These are phyloP conservation scores for Porcisia deanei DNA, from an alignment of 208 protist species.

Conservation along the genomic window DNA sequence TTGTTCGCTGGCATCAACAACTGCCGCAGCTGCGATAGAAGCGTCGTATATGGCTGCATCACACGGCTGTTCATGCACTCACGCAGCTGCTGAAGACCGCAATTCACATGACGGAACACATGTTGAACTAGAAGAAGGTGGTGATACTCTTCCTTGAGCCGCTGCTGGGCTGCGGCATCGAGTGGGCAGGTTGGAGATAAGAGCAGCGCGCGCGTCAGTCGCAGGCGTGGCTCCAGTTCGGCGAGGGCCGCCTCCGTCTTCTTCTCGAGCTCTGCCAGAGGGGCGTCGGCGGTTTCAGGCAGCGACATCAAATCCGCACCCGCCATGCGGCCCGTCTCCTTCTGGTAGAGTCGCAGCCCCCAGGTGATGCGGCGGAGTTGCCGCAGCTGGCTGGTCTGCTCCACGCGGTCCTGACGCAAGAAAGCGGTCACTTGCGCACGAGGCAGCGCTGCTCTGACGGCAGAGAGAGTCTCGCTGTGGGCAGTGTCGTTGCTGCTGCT, in stretches of 20 bases:
- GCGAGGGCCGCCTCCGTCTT: conserved; percentile 26
- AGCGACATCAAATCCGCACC: conserved; percentile 51
- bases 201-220: conserved; percentile 46
- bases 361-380: conserved; percentile 89
- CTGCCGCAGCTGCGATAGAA: conserved; percentile 51
- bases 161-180: conserved; percentile 6
- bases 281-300: conserved; percentile 33
- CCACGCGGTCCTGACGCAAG: conserved; percentile 60
- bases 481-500: conserved; percentile 15
- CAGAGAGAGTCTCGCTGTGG: conserved; percentile 63
- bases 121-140: conserved; percentile 59
- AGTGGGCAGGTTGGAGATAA: conserved; percentile 56
- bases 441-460: conserved; percentile 75
- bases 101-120: conserved; percentile 49
- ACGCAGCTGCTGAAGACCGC: conserved; percentile 39
- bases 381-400: conserved; percentile 79
- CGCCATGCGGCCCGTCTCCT: conserved; percentile 46
- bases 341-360: conserved; percentile 88
- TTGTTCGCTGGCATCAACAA: conserved; percentile 31
- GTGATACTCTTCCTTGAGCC: conserved; percentile 77
- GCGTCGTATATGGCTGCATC: conserved; percentile 42
- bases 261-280: conserved; percentile 32
- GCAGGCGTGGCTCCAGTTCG: conserved; percentile 17
- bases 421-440: conserved; percentile 66
- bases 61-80: conserved; percentile 36